phyloP scores from a whole-genome alignment of 768 basidiomycete species.

The Rubroboletus pulcherrimus region DNA sequence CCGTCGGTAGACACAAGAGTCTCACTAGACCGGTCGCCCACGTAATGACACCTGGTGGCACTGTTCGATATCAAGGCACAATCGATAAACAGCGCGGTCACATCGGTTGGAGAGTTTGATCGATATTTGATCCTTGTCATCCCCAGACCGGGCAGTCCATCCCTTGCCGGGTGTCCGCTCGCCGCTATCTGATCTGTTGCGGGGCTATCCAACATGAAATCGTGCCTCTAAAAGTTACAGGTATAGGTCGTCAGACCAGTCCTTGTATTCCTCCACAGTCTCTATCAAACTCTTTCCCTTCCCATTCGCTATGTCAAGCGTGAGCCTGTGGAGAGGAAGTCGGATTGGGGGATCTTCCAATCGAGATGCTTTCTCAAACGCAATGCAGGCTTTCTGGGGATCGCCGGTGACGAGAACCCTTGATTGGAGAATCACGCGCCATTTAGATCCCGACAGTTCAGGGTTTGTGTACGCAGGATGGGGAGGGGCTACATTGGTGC shows the following conservation, averaged over 20 bases:
- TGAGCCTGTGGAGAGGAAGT: slow-evolving; percentile 14
- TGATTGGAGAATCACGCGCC: not conserved
- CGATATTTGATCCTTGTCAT: too few species aligned
- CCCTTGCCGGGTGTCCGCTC: too few species aligned
- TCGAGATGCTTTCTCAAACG: slow-evolving; percentile 16
- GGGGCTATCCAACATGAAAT: too few species aligned
- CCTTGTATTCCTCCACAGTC: slow-evolving; percentile 15
- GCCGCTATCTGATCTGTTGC: too few species aligned
- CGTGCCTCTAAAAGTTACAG: not conserved
- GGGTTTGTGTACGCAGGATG: slow-evolving; percentile 19
- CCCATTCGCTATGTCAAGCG: not conserved
- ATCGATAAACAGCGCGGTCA: too few species aligned
- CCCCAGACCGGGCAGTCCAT: too few species aligned
- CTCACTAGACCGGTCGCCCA: too few species aligned
- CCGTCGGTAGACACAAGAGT: too few species aligned
- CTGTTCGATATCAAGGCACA: too few species aligned
- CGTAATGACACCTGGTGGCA: too few species aligned
- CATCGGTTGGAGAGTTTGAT: too few species aligned
- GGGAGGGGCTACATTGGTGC: not conserved
- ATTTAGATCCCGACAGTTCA: slow-evolving; percentile 6
- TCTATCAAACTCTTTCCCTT: slow-evolving; percentile 17
- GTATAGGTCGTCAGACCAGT: slow-evolving; percentile 24
- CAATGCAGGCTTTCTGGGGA: slow-evolving; percentile 19
- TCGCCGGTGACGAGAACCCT: slow-evolving; percentile 4
- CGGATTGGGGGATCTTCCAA: slow-evolving; percentile 23